Evolutionary conservation across 2,329 filamentous ascomycete species (phyloP).

Genomic region (Fusarium burgessii): DNA sequence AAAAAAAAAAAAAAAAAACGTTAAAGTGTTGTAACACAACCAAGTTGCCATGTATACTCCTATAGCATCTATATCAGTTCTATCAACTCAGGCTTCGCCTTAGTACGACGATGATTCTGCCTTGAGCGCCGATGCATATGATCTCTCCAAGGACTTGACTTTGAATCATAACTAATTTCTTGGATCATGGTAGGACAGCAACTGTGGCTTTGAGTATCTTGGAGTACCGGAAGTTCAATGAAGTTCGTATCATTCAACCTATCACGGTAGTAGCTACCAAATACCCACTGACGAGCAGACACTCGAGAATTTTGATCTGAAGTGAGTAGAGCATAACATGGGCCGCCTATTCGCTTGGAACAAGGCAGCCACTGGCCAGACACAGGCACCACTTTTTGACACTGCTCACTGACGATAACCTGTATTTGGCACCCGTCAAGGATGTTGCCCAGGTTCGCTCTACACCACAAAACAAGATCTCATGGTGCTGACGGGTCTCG

Average conservation of each 20-base stretch:
- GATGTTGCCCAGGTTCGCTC: neutral
- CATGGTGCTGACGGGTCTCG: neutral
- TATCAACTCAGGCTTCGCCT: neutral
- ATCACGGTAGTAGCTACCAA: constrained; percentile 1
- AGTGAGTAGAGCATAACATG: constrained; percentile 4
- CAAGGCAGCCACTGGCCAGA: neutral
- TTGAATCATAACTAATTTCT: neutral
- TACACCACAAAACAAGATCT: too few species aligned
- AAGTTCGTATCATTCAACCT: constrained; percentile 4
- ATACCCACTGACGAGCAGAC: constrained; percentile 13
- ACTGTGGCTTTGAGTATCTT: constrained; percentile 17
- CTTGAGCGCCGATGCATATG: neutral
- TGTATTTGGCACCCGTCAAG: constrained; percentile 18
- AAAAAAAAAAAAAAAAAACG: rapidly evolving
- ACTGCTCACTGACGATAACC: constrained; percentile 4
- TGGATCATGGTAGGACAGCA: neutral
- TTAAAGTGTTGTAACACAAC: rapidly evolving
- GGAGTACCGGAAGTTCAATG: constrained; percentile 26
- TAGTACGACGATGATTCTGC: neutral
- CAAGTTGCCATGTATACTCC: neutral
- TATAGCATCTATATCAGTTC: neutral
- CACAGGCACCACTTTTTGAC: constrained; percentile 22
- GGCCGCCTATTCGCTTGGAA: too few species aligned
- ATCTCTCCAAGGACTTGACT: rapidly evolving
- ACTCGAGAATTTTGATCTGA: constrained; percentile 21